Conservation (phyloP, 345 rosid genomes). For the Cardamine occulta region DNA sequence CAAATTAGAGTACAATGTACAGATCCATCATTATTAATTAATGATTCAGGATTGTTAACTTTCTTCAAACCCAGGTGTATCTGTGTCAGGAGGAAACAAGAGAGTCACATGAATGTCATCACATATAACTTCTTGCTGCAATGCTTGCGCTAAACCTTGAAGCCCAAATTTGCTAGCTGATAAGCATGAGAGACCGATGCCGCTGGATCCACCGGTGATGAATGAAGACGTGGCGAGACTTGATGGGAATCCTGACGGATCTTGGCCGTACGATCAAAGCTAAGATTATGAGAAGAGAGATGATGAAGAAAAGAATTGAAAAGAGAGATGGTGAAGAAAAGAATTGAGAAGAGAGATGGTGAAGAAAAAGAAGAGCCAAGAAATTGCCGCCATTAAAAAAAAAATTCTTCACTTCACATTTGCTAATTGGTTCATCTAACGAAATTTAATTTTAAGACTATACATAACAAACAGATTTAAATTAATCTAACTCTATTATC, state of each 20-base stretch:
- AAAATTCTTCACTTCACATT: neutral
- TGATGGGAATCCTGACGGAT: conserved; percentile 58
- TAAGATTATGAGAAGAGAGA: conserved; percentile 51
- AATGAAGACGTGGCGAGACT: conserved; percentile 71
- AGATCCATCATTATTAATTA: no score
- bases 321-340: no score
- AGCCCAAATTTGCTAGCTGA: conserved; percentile 81
- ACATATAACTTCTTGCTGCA: conserved; percentile 50
- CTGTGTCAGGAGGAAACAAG: conserved; percentile 78
- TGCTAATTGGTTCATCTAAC: neutral
- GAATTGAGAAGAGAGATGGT: no score
- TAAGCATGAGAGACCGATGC: no score
- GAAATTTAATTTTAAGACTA: no score
- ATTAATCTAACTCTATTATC: neutral
- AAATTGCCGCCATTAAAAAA: conserved; percentile 8
- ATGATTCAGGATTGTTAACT: conserved; percentile 43
- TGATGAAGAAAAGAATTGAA: neutral
- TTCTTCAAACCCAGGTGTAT: conserved; percentile 68
- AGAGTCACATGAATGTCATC: conserved; percentile 74
- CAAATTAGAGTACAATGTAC: no score
- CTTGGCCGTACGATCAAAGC: conserved; percentile 54
- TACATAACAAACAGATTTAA: neutral
- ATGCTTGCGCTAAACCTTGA: conserved; percentile 73
- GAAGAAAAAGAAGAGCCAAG: neutral
- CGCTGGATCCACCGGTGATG: no score